Conservation (phyloP, 192 early-diverging fungal genomes). For the Entomortierella lignicola region DNA sequence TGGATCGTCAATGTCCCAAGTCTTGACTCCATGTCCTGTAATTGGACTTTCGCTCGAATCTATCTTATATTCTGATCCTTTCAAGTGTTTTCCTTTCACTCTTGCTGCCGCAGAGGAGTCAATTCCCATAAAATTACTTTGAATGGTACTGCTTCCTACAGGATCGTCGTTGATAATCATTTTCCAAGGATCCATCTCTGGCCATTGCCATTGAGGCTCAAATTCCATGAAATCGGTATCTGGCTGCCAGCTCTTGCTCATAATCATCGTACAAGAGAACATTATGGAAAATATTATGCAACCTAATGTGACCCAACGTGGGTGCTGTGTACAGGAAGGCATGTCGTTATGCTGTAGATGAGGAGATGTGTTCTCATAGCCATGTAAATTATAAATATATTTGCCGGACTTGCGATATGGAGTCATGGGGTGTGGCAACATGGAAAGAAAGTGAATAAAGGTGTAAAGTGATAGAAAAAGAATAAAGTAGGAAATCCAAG, state of each 20-base stretch:
- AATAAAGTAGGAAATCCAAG: no score
- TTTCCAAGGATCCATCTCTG: slow-evolving; percentile 17
- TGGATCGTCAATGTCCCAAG: slow-evolving; percentile 30
- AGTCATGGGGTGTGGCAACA: not conserved
- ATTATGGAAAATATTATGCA: slow-evolving; percentile 25
- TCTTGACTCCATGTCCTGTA: not conserved
- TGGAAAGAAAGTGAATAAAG: not conserved
- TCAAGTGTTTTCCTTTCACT: not conserved
- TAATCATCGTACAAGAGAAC: slow-evolving; percentile 20
- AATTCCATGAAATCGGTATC: not conserved
- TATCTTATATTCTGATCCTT: not conserved
- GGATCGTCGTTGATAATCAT: slow-evolving; percentile 5
- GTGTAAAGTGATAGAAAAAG: not conserved
- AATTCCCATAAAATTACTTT: not conserved
- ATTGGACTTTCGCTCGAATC: not conserved
- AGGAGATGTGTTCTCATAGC: not conserved
- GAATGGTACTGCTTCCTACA: not conserved
- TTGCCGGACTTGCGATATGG: not conserved
- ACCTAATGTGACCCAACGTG: slow-evolving; percentile 18
- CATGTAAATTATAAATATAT: not conserved
- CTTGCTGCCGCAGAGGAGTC: not conserved
- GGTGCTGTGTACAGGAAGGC: slow-evolving; percentile 21
- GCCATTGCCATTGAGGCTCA: slow-evolving; percentile 16
- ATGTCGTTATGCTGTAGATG: not conserved
- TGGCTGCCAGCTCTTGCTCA: slow-evolving; percentile 12